phyloP scores from a whole-genome alignment of 345 rosid genomes.

The Zanthoxylum bungeanum region DNA sequence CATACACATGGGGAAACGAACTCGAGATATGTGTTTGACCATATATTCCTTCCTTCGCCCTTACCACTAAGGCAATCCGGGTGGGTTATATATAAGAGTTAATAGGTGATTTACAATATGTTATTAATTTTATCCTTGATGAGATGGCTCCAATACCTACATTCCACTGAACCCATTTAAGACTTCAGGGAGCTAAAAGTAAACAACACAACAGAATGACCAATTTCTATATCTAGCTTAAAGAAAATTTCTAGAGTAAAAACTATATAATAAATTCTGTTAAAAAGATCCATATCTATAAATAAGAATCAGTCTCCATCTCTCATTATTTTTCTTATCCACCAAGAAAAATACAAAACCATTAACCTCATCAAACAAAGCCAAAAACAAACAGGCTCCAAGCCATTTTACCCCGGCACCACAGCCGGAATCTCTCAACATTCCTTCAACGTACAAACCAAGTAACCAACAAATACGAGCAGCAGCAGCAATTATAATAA shows the following conservation, averaged over 20 bases:
- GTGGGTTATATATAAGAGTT: too few relatives aligned
- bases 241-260: not conserved
- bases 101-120: too few relatives aligned
- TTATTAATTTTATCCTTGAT: too few relatives aligned
- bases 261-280: constrained; percentile 23
- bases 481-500: not conserved
- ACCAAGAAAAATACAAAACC: not conserved
- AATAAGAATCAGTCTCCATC: constrained; percentile 19
- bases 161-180: not conserved
- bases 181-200: not conserved
- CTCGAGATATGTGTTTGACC: too few relatives aligned
- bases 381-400: too few relatives aligned
- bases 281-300: constrained; percentile 24
- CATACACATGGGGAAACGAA: too few relatives aligned
- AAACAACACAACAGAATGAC: constrained; percentile 1
- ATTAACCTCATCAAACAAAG: constrained; percentile 1
- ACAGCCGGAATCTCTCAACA: constrained; percentile 50
- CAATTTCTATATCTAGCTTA: not conserved
- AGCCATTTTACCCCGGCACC: constrained; percentile 59
- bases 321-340: too few relatives aligned
- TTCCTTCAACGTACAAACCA: too few relatives aligned
- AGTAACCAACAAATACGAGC: too few relatives aligned
- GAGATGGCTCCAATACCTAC: not conserved
- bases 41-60: too few relatives aligned
- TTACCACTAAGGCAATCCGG: too few relatives aligned